These are phyloP conservation scores for Penicillium psychrofluorescens DNA, from an alignment of 495 filamentous ascomycete genomes.

Conservation along the genomic window DNA sequence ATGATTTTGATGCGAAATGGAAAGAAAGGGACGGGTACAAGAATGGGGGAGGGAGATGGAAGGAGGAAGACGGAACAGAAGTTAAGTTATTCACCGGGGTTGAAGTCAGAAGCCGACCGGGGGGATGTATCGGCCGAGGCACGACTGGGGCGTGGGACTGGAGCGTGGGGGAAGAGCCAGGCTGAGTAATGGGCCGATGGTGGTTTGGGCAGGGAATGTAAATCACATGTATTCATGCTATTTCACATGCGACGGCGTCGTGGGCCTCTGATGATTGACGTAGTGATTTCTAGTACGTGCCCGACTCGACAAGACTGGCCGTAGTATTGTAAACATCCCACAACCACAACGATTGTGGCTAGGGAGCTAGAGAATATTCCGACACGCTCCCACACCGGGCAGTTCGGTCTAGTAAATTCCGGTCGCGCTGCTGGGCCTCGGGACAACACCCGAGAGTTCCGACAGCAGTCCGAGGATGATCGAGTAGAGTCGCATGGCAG, in stretches of 20 bases:
- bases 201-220: slow-evolving; percentile 13
- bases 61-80: slow-evolving; percentile 11
- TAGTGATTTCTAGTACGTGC: not conserved
- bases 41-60: slow-evolving; percentile 4
- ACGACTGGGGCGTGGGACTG: slow-evolving; percentile 8
- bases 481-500: too few relatives aligned
- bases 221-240: slow-evolving; percentile 1
- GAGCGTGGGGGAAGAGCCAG: slow-evolving; percentile 1
- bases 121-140: slow-evolving; percentile 29
- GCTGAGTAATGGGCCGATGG: slow-evolving; percentile 9
- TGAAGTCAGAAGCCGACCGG: slow-evolving; percentile 20
- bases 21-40: not conserved
- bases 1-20: slow-evolving; percentile 11
- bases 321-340: too few relatives aligned
- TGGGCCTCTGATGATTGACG: not conserved
- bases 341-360: too few relatives aligned
- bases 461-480: too few relatives aligned
- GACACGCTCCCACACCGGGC: too few relatives aligned
- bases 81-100: slow-evolving; percentile 9
- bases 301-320: too few relatives aligned
- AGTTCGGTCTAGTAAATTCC: too few relatives aligned
- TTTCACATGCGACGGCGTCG: slow-evolving; percentile 11
- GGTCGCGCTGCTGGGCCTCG: too few relatives aligned
- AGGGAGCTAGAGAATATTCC: too few relatives aligned
- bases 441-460: too few relatives aligned